Evolutionary conservation across 2,329 filamentous ascomycete genomes (phyloP), one percentile per base, ranked within the genome.

Genomic region (Fusarium guadeloupense): DNA sequence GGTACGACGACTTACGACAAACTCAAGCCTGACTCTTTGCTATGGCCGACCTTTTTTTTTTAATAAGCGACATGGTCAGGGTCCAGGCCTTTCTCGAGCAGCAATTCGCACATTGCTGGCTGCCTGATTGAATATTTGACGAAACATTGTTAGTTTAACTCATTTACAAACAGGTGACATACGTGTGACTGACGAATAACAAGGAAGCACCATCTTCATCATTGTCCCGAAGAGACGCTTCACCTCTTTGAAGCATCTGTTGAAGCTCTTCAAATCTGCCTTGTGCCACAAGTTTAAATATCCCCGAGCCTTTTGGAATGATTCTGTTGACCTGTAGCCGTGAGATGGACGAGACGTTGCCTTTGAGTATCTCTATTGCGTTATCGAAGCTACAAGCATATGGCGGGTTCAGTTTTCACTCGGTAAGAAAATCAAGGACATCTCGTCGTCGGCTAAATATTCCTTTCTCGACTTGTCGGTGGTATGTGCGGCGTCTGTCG

Each of bases 171-270:
- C 68, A 39, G n/a, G n/a, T n/a, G n/a, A n/a, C n/a, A n/a, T n/a
- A n/a, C n/a, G n/a, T n/a, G n/a, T n/a, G n/a, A n/a, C n/a, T n/a
- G n/a, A n/a, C n/a, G n/a, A 54, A 48, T 0, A 70, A 47, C 6
- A 70, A 35, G 2, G 62, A 63, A 2, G 54, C 38, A 4, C 63
- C 66, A 12, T 39, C 5, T 37, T 70, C 56, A 21, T 68, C 65
- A 20, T 70, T 61, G 19, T 69, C 68, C 41, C 50, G 50, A 1
- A 59, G 40, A 5, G 63, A 67, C 1, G 66, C 68, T 4, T 45
- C 13, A 1, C 54, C 54, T 0, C 23, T 21, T 19, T 37, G 33
- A 1, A 70, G 31, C 62, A 71, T 49, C 4, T 28, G n/a, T 14
- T 38, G 21, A 2, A 61, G 30, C 8, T 52, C 35, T 9, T 28